Base-by-base conservation (phyloP, 176 grass and related monocot genomes). In the Zea luxurians region DNA sequence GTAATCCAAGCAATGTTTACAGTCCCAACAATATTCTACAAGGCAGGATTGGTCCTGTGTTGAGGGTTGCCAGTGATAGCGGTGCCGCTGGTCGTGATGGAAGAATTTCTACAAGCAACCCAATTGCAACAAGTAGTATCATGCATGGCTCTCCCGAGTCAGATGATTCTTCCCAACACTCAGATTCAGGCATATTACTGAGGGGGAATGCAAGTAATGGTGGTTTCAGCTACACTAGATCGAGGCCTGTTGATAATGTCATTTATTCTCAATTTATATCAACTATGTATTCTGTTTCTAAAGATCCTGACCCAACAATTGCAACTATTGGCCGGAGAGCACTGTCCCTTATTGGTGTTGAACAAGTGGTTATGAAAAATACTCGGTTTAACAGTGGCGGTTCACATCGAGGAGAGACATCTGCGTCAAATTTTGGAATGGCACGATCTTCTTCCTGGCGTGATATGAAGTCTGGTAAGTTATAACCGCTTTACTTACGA, bases 391-490 rank as follows among this genome's bases (percentile, higher is more conserved):
- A 84, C 78, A 76, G 67, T 82, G 94, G 83, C 20, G 74, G 85
- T 63, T 21, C 85, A 80, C 87, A 88, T 53, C 71, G 35, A 70
- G 88, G 89, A 62, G 92, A 99, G 68, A 75, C 74, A 74, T 94
- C 92, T 48, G 78, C 78, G 59, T 81, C 86, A 65, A 92, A 91
- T 71, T 83, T 84, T 81, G 94, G 85, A 78, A 88, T 97, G 83
- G 74, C 91, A 65, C 96, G 96, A 1, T 99, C 96, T 61, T 94
- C 92, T 74, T 99, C 96, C 10, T 99, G 90, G 96, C 94, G 89
- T 81, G 96, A 99, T 69, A 92, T 99, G 90, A 92, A 99, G 83
- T 84, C 94, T 82, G 87, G 89, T 98, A 92, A 36, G 70, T 82
- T 64, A 13, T 74, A 46, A 34, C 4, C 8, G 5, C 17, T 81